phyloP scores from a whole-genome alignment of 441 rosid genomes.

The Adansonia madagascariensis region DNA sequence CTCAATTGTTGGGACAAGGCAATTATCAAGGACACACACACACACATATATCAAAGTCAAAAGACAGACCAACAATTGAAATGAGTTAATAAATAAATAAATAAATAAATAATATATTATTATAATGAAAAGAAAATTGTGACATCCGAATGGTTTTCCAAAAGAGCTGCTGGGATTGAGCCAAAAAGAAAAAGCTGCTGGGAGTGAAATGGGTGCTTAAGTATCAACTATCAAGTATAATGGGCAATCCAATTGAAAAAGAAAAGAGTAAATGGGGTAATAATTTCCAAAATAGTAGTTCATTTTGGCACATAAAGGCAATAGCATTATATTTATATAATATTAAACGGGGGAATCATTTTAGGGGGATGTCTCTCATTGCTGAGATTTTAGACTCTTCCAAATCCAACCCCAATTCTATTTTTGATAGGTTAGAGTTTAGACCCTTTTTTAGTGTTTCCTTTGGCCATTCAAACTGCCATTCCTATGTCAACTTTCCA shows the following conservation, averaged over 20 bases:
- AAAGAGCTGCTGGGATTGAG: conserved; percentile 24
- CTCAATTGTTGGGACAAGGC: conserved; percentile 53
- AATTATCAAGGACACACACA: conserved; percentile 35
- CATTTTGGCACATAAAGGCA: conserved; percentile 38
- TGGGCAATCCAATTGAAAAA: neutral
- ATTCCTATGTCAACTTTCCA: conserved; percentile 37
- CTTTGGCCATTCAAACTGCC: conserved; percentile 52
- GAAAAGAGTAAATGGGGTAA: conserved; percentile 28
- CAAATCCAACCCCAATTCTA: conserved; percentile 29
- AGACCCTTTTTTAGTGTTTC: conserved; percentile 41
- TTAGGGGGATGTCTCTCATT: conserved; percentile 30
- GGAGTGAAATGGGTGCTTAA: conserved; percentile 29
- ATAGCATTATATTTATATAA: conserved; percentile 12
- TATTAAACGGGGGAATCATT: conserved; percentile 32
- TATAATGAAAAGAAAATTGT: neutral
- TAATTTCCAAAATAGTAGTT: conserved; percentile 36
- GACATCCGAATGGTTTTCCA: conserved; percentile 30
- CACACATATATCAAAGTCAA: conserved; percentile 13
- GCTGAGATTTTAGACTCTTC: conserved; percentile 43
- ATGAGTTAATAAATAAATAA: neutral
- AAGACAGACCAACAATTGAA: conserved; percentile 27
- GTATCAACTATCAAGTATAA: neutral
- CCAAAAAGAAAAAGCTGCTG: no score
- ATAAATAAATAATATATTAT: neutral
- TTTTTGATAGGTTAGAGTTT: conserved; percentile 20